Conservation (phyloP, 2,329 filamentous ascomycete genomes). For the Arthrobotrys entomopaga region DNA sequence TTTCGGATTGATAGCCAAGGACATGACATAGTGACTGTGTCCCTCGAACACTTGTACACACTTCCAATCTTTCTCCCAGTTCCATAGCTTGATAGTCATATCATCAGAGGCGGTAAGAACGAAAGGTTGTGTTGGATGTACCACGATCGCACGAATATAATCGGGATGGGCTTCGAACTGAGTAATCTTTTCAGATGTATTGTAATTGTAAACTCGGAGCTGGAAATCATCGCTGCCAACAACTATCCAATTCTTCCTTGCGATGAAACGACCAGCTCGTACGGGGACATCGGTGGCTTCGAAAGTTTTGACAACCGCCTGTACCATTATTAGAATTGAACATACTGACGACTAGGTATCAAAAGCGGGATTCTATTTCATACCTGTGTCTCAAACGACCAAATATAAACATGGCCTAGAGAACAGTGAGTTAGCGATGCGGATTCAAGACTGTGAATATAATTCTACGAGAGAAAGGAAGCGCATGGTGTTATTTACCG, state of each 20-base stretch:
- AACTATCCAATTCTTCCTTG: slow-evolving; percentile 98
- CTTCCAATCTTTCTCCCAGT: slow-evolving; percentile 99
- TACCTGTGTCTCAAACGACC: slow-evolving; percentile 93
- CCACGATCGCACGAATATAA: slow-evolving; percentile 95
- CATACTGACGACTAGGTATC: background rate
- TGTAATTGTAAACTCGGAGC: slow-evolving; percentile 95
- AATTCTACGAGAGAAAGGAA: background rate
- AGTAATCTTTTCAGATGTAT: slow-evolving; percentile 98
- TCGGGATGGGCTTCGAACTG: slow-evolving; percentile 97
- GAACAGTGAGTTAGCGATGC: background rate
- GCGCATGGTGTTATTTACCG: slow-evolving; percentile 68
- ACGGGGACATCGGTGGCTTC: slow-evolving; percentile 98
- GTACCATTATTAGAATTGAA: slow-evolving; percentile 20
- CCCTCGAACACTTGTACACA: slow-evolving; percentile 97
- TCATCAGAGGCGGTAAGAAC: slow-evolving; percentile 96
- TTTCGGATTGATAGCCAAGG: slow-evolving; percentile 95
- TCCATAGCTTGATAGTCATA: slow-evolving; percentile 98
- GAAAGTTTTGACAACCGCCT: slow-evolving; percentile 96
- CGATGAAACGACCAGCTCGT: slow-evolving; percentile 93
- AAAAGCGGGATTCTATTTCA: slow-evolving; percentile 24
- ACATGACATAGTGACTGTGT: slow-evolving; percentile 97
- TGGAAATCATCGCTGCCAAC: slow-evolving; percentile 94
- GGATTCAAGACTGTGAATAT: background rate
- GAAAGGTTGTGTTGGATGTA: slow-evolving; percentile 95
- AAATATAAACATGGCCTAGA: slow-evolving; percentile 95